Percentiles rank a stretch among this genome's conserved stretches.
These are phyloP conservation scores for Linum trigynum DNA, from an alignment of 345 rosid species.

Conservation along the genomic window DNA sequence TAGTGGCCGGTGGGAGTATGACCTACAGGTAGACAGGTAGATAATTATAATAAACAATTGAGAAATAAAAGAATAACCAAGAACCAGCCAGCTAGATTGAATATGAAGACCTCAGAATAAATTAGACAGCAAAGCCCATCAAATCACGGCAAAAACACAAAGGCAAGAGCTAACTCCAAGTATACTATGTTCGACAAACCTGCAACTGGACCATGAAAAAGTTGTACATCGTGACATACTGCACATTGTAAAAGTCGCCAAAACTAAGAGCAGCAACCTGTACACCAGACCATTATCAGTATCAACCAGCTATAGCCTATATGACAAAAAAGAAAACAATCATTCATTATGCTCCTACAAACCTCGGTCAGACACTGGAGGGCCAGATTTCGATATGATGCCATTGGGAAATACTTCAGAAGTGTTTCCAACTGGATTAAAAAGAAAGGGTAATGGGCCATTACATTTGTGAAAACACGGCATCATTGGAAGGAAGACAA, in stretches of 20 bases:
- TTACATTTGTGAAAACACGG: not conserved
- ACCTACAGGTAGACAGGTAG: slow-evolving; percentile 27
- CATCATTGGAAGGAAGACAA: not conserved
- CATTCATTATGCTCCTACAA: slow-evolving; percentile 2
- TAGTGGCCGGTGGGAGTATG: slow-evolving; percentile 67
- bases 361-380: slow-evolving; percentile 98
- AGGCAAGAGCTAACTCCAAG: not conserved
- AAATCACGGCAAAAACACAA: not conserved
- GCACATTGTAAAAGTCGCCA: slow-evolving; percentile 76
- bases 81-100: not conserved
- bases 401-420: slow-evolving; percentile 67
- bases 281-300: slow-evolving; percentile 8
- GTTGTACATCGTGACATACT: slow-evolving; percentile 72
- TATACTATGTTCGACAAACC: slow-evolving; percentile 29
- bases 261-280: slow-evolving; percentile 90
- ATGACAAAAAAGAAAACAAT: not conserved
- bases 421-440: slow-evolving; percentile 83
- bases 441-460: slow-evolving; percentile 5
- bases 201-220: slow-evolving; percentile 77
- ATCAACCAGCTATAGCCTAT: not conserved
- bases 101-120: not conserved
- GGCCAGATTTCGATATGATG: slow-evolving; percentile 83
- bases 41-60: not conserved
- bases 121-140: not conserved
- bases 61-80: not conserved